Percentiles rank a stretch among this genome's conserved stretches.
phyloP scores from a whole-genome alignment of 371 early-diverging fungal genomes.

The Mortierella sp. region DNA sequence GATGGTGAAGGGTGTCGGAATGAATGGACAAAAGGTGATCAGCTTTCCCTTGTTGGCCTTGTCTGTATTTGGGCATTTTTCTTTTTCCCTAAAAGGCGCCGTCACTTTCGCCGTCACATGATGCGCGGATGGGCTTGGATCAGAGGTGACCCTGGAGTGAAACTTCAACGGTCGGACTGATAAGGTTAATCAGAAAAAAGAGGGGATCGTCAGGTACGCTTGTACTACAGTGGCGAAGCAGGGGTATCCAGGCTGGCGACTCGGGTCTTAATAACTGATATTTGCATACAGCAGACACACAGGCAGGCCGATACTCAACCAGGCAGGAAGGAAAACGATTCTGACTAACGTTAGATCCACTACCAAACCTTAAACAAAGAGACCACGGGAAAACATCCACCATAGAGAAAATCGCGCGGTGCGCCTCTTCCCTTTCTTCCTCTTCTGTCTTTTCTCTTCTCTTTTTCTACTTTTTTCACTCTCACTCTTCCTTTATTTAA shows the following conservation, averaged over 20 bases:
- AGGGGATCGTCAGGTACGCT: background rate
- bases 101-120: conserved; percentile 2
- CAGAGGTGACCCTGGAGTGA: background rate
- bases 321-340: no score
- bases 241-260: background rate
- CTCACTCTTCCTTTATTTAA: no score
- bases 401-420: background rate
- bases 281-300: no score
- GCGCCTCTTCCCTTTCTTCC: background rate
- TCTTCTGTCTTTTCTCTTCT: conserved; percentile 8
- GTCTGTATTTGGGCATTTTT: background rate
- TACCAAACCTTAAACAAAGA: background rate
- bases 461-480: background rate
- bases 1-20: conserved; percentile 3
- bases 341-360: background rate
- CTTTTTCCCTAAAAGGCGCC: background rate
- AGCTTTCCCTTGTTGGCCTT: background rate
- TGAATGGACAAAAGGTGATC: background rate
- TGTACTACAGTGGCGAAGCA: background rate
- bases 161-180: background rate
- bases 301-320: background rate
- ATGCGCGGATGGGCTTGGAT: background rate
- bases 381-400: background rate
- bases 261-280: background rate
- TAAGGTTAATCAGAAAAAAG: background rate